These are phyloP conservation scores for Macrocystidia cucumis DNA, from an alignment of 1,284 basidiomycete species.

Conservation along the genomic window DNA sequence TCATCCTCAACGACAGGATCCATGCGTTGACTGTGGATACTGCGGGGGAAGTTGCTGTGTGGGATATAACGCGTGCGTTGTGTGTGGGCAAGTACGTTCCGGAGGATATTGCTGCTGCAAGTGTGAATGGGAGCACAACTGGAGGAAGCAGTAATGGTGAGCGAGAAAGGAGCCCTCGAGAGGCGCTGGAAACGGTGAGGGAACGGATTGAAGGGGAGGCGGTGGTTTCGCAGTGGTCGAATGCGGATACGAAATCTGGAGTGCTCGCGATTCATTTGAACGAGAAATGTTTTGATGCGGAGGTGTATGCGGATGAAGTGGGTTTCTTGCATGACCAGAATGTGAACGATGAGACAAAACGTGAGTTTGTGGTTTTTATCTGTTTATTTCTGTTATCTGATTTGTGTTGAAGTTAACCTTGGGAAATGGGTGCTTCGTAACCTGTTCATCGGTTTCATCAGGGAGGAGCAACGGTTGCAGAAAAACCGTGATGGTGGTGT, in stretches of 20 bases:
- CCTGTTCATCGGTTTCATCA: constrained; percentile 63
- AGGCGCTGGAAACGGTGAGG: constrained; percentile 82
- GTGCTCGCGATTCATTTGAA: constrained; percentile 84
- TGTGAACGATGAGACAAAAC: constrained; percentile 71
- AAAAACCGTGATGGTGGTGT: constrained; percentile 12
- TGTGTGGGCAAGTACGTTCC: constrained; percentile 71
- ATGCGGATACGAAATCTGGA: constrained; percentile 86
- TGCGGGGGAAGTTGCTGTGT: constrained; percentile 78
- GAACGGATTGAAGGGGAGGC: constrained; percentile 92
- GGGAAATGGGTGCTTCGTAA: constrained; percentile 78
- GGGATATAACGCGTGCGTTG: constrained; percentile 81
- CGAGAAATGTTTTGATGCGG: constrained; percentile 87
- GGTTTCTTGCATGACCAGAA: constrained; percentile 51
- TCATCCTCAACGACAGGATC: constrained; percentile 85
- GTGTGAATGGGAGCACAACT: constrained; percentile 27
- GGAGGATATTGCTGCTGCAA: constrained; percentile 57
- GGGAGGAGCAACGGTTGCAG: constrained; percentile 49
- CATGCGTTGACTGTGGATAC: constrained; percentile 92
- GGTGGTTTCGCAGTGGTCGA: constrained; percentile 80
- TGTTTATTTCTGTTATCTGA: constrained; percentile 8
- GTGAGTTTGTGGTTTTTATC: constrained; percentile 46
- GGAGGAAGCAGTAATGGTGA: constrained; percentile 23
- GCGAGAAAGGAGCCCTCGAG: constrained; percentile 58
- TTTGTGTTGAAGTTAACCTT: constrained; percentile 52
- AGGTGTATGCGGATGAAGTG: constrained; percentile 91